Evolutionary conservation across 768 basidiomycete species (phyloP), one percentile per base, ranked within the genome.

Genomic region (Kwoniella bestiolae): DNA sequence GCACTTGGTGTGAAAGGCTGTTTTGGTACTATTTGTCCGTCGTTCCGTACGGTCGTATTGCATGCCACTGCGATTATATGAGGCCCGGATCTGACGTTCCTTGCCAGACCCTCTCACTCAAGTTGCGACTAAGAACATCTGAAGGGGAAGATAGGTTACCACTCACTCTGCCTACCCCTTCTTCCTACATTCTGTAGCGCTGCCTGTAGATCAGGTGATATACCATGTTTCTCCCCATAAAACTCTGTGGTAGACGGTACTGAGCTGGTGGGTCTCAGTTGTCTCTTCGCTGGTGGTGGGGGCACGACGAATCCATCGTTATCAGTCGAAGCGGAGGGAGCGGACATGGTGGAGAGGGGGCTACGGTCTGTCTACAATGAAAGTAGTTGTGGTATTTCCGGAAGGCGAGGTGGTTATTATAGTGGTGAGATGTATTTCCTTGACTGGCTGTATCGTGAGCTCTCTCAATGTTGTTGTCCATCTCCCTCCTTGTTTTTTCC

Each of bases 151-250:
- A 41, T 14, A 11, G 38, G 4, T 16, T 0, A 3, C 38, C 38
- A 67, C 70, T 62, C 61, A 76, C 75, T 67, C 62, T 59, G 59
- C 28, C 75, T 23, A 5, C 63, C 65, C 25, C 63, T 47, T 31
- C 69, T 55, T 16, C 61, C 66, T 16, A 74, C 61, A 53, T 63
- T 76, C 57, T 66, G 67, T 32, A 76, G 26, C 28, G 68, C 69
- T 32, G 51, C 56, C 35, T 63, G 61, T 23, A 74, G 32, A 21
- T 72, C 68, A 7, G 59, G 52, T 12, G 67, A 35, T 8, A 76
- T 66, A 16, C 73, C 75, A 71, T 76, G 72, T 53, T 63, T 67
- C 23, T 70, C 59, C 2, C 70, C 75, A 56, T 76, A 72, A 6
- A 50, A 52, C 61, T 76, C 75, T 16, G 70, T 71, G 14, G 72